Percentiles rank a stretch among this genome's conserved stretches.
These are phyloP conservation scores for Coniochaeta sp. DNA, from an alignment of 2,329 filamentous ascomycete genomes.

Conservation along the genomic window DNA sequence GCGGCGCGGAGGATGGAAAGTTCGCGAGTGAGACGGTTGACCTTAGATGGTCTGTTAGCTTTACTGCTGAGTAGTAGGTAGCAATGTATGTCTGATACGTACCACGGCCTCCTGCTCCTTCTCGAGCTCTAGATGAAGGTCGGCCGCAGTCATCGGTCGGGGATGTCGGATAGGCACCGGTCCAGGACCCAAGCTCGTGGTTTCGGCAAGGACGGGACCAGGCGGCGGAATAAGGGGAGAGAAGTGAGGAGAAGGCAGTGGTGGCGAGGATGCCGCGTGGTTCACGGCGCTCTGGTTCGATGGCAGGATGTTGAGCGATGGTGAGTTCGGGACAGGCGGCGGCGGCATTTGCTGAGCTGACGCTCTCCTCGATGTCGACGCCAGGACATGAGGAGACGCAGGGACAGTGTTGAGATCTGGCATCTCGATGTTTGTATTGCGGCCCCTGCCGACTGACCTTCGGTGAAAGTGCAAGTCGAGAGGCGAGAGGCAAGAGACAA, in stretches of 20 bases:
- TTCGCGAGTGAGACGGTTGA: slow-evolving; percentile 89
- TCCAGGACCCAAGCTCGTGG: slow-evolving; percentile 43
- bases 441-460: background rate
- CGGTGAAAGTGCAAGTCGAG: too few relatives aligned
- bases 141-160: slow-evolving; percentile 77
- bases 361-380: slow-evolving; percentile 30
- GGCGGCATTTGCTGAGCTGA: slow-evolving; percentile 37
- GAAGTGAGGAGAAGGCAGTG: slow-evolving; percentile 25
- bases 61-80: background rate
- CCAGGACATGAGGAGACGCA: slow-evolving; percentile 38
- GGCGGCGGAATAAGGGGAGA: slow-evolving; percentile 14
- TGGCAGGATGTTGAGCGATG: slow-evolving; percentile 49
- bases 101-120: slow-evolving; percentile 94
- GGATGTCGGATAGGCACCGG: slow-evolving; percentile 79
- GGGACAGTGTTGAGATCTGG: slow-evolving; percentile 51
- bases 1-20: slow-evolving; percentile 71
- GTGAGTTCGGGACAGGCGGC: slow-evolving; percentile 27
- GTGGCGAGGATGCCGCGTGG: slow-evolving; percentile 24
- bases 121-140: slow-evolving; percentile 83
- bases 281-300: slow-evolving; percentile 46
- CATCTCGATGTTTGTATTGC: slow-evolving; percentile 24
- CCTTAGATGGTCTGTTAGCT: slow-evolving; percentile 44
- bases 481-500: too few relatives aligned
- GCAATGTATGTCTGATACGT: slow-evolving; percentile 24
- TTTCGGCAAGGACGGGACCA: slow-evolving; percentile 21